Evolutionary conservation across 2,329 filamentous ascomycete species (phyloP).

Genomic region (Trichoderma hamatum): DNA sequence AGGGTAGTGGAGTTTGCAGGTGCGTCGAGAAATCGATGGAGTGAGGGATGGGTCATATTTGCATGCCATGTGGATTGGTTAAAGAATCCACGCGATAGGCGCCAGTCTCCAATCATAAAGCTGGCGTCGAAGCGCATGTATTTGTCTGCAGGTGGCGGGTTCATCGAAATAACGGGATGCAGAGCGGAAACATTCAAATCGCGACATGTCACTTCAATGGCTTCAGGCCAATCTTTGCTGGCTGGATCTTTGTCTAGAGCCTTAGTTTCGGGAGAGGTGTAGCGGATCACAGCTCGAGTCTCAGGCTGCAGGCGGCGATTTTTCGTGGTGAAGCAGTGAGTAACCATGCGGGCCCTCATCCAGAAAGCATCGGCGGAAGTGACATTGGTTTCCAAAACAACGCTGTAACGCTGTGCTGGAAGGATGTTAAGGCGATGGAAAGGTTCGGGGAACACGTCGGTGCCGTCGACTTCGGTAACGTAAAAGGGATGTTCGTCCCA

Average conservation of each 20-base stretch:
- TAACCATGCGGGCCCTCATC: constrained; percentile 58
- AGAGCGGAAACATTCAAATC: constrained; percentile 57
- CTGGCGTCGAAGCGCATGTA: constrained; percentile 53
- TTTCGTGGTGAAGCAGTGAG: constrained; percentile 43
- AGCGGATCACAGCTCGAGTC: constrained; percentile 39
- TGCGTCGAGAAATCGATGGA: constrained; percentile 42
- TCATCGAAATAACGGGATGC: constrained; percentile 42
- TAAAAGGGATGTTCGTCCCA: constrained; percentile 67
- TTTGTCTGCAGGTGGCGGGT: constrained; percentile 44
- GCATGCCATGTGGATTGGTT: constrained; percentile 55
- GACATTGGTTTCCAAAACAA: constrained; percentile 64
- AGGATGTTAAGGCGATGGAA: constrained; percentile 66
- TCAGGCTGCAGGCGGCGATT: constrained; percentile 40
- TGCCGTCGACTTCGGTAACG: constrained; percentile 72
- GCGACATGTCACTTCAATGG: constrained; percentile 52
- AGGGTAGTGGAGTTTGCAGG: constrained; percentile 28
- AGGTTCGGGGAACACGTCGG: constrained; percentile 62
- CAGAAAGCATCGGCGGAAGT: constrained; percentile 60
- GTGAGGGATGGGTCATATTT: constrained; percentile 42
- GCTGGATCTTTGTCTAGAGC: constrained; percentile 31
- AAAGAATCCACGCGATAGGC: constrained; percentile 57
- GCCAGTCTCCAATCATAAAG: constrained; percentile 59
- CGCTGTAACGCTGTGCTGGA: constrained; percentile 72
- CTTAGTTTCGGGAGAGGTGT: constrained; percentile 20
- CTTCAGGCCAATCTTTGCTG: constrained; percentile 55